Evolutionary conservation across 2,329 filamentous ascomycete species (phyloP).

Genomic region (Tothia fuscella): DNA sequence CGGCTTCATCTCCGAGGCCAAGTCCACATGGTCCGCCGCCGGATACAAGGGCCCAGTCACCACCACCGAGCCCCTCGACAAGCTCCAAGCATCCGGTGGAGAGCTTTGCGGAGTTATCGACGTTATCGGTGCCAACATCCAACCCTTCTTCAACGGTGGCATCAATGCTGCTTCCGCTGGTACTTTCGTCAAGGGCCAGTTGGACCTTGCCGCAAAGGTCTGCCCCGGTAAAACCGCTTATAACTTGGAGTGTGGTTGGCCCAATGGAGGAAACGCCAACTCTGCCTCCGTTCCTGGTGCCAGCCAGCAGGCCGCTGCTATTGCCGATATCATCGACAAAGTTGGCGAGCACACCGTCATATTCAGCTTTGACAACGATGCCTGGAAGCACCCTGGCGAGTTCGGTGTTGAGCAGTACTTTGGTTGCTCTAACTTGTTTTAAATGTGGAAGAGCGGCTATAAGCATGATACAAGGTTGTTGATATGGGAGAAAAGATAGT

Average conservation of each 20-base stretch:
- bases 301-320: slow-evolving; percentile 57
- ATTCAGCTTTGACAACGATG: slow-evolving; percentile 70
- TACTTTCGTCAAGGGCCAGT: slow-evolving; percentile 61
- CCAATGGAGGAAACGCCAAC: slow-evolving; percentile 56
- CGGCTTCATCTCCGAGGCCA: slow-evolving; percentile 56
- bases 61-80: slow-evolving; percentile 74
- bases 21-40: slow-evolving; percentile 45
- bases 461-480: no score
- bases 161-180: slow-evolving; percentile 56
- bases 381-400: slow-evolving; percentile 63
- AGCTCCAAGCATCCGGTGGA: slow-evolving; percentile 53
- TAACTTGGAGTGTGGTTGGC: slow-evolving; percentile 90
- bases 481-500: neutral
- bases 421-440: slow-evolving; percentile 44
- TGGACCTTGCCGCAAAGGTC: slow-evolving; percentile 55
- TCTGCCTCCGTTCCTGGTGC: slow-evolving; percentile 57
- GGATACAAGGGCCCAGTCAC: slow-evolving; percentile 68
- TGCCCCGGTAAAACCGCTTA: slow-evolving; percentile 63
- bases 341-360: slow-evolving; percentile 61
- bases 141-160: slow-evolving; percentile 82
- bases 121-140: slow-evolving; percentile 73
- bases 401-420: slow-evolving; percentile 72
- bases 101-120: slow-evolving; percentile 64
- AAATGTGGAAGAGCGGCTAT: no score
- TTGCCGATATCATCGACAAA: slow-evolving; percentile 54